phyloP scores from a whole-genome alignment of 345 rosid species.

The Eucalyptus guilfoylei region DNA sequence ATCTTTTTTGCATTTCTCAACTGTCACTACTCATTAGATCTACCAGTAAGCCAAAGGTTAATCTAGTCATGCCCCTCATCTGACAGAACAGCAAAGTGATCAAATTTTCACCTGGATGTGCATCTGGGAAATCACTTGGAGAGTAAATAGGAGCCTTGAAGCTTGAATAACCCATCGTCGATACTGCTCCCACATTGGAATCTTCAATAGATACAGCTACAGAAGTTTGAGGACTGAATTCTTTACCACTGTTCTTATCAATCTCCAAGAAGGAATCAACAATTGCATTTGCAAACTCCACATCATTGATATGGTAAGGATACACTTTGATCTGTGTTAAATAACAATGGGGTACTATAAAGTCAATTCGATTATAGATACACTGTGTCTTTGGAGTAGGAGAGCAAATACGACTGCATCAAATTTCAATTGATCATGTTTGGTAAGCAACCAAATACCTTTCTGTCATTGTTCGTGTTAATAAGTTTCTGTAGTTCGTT shows the following conservation, averaged over 20 bases:
- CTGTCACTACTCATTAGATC: not conserved
- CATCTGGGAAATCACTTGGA: conserved; percentile 74
- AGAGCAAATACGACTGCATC: not conserved
- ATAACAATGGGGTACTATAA: not conserved
- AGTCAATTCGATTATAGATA: not conserved
- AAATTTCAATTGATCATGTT: not conserved
- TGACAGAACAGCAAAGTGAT: not conserved
- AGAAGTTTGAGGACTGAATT: conserved; percentile 8
- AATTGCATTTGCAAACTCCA: conserved; percentile 68
- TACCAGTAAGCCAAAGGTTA: not conserved
- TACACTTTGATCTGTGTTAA: conserved; percentile 39
- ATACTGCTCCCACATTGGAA: conserved; percentile 2
- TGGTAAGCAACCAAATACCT: conserved; percentile 26
- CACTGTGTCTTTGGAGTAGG: not conserved
- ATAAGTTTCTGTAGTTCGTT: conserved; percentile 51
- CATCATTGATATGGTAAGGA: conserved; percentile 73
- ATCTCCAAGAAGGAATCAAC: conserved; percentile 71
- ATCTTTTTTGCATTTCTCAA: not conserved
- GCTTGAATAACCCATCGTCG: conserved; percentile 4
- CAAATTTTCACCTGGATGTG: conserved; percentile 54
- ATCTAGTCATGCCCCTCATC: not conserved
- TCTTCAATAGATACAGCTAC: conserved; percentile 8
- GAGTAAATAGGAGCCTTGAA: conserved; percentile 28
- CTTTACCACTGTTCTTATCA: conserved; percentile 11
- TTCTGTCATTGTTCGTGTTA: conserved; percentile 41